Base-by-base conservation (phyloP, 257 asterid species). In the Cinchona pubescens region DNA sequence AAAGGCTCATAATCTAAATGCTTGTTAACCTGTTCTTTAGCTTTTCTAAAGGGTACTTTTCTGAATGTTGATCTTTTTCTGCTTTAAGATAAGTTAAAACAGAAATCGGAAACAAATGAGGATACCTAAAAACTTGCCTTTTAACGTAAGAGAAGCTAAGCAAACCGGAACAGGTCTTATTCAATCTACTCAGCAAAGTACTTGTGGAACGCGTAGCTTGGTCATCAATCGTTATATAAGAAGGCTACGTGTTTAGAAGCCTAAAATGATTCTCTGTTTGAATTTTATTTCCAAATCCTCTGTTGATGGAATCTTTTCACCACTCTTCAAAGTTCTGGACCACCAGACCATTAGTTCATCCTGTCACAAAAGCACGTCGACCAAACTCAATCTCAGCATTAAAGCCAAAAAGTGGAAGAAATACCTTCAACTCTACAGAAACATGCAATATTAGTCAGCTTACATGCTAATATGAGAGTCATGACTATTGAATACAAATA, bases 271-370 rank as follows among this genome's bases (percentile, higher is more conserved):
- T 69, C 81, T 83, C 49, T 83, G 76, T 43, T 79, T 63, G 73
- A 84, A 70, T 77, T 83, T 92, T 23, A 82, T 75, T 42, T 83
- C 89, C 82, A 94, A 75, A 77, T 90, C 97, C 13, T 83, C 84
- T 75, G 83, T 60, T 1, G 87, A 82, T 27, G 97, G 98, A 78
- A 85, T 71, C 79, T 78, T 82, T 69, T 83, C 90, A 37, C 97
- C 96, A 71, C 67, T 80, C 78, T 82, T 86, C 81, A 77, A 48
- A 21, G 71, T 79, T 82, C 87, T 79, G 82, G 84, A 61, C 96
- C 96, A 94, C 98, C 98, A 94, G 27, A 82, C 87, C 67, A 75
- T 81, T 18, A 94, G 82, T 88, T 94, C 98, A 16, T 87, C 96
- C 98, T 94, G 91, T 38, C 58, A 74, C 10, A 46, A 12, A 32